Base-by-base conservation (phyloP, 345 rosid genomes). In the Euphorbia peplus region DNA sequence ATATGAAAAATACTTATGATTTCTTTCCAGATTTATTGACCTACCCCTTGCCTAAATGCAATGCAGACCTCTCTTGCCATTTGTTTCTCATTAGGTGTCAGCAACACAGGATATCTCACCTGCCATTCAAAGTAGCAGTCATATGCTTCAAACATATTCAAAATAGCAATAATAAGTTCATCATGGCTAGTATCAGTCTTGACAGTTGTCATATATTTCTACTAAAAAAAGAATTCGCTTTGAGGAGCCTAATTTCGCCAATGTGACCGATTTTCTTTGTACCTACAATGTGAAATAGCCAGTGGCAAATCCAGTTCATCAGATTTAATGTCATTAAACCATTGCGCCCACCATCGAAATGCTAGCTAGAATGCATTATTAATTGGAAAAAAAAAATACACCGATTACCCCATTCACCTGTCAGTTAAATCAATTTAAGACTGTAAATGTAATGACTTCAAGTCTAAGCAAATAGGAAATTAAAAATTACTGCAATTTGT, bases 41-140 rank as follows among this genome's bases (percentile, higher is more conserved):
- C 72, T 84, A 95, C 99, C 85, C 83, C 89, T 82, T 95, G 99
- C 79, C 99, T 85, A 84, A 95, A 95, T 44, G 99, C 98, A 35
- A 87, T 80, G 86, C 97, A 88, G 78, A 95, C 97, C 69, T 90
- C 99, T 79, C 99, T 86, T 12, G 99, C 93, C 98, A 95, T 95
- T 82, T 95, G 96, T 86, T 95, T 95, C 84, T 95, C 99, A 60
- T 88, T 88, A 70, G 98, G 96, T 73, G 96, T 90, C 72, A 95
- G 78, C 65, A 92, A 82, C 65, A 88, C 93, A 5, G 95, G 98
- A 85, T 92, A 92, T 73, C 96, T 83, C 66, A 91, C 91, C 96
- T 91, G 87, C 78, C 64, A 65, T 73, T 61, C 28, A 63, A 63
- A 60, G 22, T 21, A 75, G 56, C 19, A 73, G 57, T 58, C 9